Percentiles rank a stretch among this genome's conserved stretches.
These are phyloP conservation scores for Aegilops tauschii DNA, from an alignment of 176 grass and related monocot genomes.

Conservation along the genomic window DNA sequence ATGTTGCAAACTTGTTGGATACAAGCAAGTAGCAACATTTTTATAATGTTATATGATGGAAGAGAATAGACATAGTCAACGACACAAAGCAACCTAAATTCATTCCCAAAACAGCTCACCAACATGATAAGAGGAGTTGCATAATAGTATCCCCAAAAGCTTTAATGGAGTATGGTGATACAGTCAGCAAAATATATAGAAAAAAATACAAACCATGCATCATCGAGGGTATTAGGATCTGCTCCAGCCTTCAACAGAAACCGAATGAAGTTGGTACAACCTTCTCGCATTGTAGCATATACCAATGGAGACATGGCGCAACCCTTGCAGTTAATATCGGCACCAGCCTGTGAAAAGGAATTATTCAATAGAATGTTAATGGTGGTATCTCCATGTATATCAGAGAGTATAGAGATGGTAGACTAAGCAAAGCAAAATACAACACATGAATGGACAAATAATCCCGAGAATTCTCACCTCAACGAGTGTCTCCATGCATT, in stretches of 20 bases:
- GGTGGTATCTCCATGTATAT: not conserved
- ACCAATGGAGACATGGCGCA: not conserved
- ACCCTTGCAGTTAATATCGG: conserved; percentile 26
- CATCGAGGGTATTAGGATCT: conserved; percentile 37
- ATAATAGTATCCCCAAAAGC: too few species aligned
- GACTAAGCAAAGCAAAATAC: not conserved
- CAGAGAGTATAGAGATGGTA: not conserved
- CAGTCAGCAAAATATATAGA: not conserved
- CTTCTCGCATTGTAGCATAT: conserved; percentile 3
- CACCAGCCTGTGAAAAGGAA: conserved; percentile 39
- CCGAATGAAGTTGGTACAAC: conserved; percentile 23
- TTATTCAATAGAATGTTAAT: not conserved
- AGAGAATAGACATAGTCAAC: not conserved
- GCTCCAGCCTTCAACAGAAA: conserved; percentile 40
- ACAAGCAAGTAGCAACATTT: not conserved
- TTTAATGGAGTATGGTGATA: too few species aligned
- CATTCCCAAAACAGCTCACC: too few species aligned
- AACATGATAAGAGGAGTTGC: too few species aligned
- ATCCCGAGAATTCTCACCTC: conserved; percentile 19
- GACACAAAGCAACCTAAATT: not conserved
- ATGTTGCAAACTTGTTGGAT: conserved; percentile 1
- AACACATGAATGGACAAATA: not conserved
- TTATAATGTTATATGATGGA: not conserved
- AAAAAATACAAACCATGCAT: conserved; percentile 20
- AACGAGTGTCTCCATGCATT: conserved; percentile 41